These are phyloP conservation scores for Physcomitrellopsis africana DNA, from an alignment of 225 moss, liverwort and hornwort genomes.

Conservation along the genomic window DNA sequence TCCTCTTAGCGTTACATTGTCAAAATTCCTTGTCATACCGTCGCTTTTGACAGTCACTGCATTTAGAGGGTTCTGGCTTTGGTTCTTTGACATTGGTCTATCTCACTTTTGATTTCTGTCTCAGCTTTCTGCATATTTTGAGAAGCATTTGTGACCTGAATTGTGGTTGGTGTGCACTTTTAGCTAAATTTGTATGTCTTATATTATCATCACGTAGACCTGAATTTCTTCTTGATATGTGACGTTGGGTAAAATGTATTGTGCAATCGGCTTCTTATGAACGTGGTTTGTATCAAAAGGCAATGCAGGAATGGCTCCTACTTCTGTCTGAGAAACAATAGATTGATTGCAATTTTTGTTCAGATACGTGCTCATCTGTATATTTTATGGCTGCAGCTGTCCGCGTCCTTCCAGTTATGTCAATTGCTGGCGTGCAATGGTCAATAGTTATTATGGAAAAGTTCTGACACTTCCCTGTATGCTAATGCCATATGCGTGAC, in stretches of 20 bases:
- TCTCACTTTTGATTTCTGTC: background rate
- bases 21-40: background rate
- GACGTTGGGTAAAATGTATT: slow-evolving; percentile 13
- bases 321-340: background rate
- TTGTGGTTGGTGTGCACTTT: slow-evolving; percentile 14
- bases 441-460: slow-evolving; percentile 21
- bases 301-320: slow-evolving; percentile 7
- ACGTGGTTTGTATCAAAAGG: slow-evolving; percentile 2
- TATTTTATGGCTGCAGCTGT: slow-evolving; percentile 35
- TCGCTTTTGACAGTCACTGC: slow-evolving; percentile 6
- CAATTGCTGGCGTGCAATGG: slow-evolving; percentile 34
- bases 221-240: background rate
- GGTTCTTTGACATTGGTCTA: background rate
- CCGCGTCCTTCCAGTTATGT: slow-evolving; percentile 31
- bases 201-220: background rate
- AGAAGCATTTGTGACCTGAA: slow-evolving; percentile 1
- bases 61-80: slow-evolving; percentile 7
- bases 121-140: background rate
- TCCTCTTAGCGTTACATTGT: background rate
- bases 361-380: slow-evolving; percentile 29
- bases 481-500: slow-evolving; percentile 16
- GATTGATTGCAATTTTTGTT: slow-evolving; percentile 18
- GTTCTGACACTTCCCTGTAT: slow-evolving; percentile 17
- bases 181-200: slow-evolving; percentile 8
- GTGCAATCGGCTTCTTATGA: background rate